Conservation (phyloP, 1,284 basidiomycete species). For the Porogramme epimiltina region DNA sequence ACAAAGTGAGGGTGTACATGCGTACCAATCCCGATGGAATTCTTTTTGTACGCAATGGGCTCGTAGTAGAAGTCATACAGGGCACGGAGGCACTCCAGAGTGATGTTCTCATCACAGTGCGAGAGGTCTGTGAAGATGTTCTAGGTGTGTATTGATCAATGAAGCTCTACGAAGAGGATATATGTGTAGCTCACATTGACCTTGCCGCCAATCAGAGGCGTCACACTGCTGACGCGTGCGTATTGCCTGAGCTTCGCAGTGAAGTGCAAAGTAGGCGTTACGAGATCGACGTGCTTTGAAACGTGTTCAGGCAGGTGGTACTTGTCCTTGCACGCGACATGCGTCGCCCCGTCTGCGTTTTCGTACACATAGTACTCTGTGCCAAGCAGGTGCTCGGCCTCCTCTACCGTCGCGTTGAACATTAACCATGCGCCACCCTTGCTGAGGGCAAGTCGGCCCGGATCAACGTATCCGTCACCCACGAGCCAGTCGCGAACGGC, state of each 20-base stretch:
- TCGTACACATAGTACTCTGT: conserved; percentile 49
- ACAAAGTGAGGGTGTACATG: neutral
- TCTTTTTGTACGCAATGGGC: conserved; percentile 42
- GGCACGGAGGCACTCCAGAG: conserved; percentile 52
- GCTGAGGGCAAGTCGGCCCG: conserved; percentile 36
- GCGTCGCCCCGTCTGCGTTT: conserved; percentile 28
- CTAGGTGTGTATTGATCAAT: conserved; percentile 2
- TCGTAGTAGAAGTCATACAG: conserved; percentile 54
- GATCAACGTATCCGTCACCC: conserved; percentile 34
- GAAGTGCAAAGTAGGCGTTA: conserved; percentile 29
- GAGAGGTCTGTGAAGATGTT: conserved; percentile 12
- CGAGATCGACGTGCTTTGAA: conserved; percentile 24
- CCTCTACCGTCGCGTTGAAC: conserved; percentile 44
- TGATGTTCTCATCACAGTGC: conserved; percentile 45
- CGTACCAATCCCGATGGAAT: conserved; percentile 50
- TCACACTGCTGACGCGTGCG: conserved; percentile 12
- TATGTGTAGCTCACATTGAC: conserved; percentile 40
- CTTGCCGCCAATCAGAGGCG: conserved; percentile 39
- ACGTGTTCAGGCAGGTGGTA: conserved; percentile 26
- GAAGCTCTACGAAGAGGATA: no score
- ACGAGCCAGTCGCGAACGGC: conserved; percentile 45
- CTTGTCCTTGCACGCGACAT: conserved; percentile 20
- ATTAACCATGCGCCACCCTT: conserved; percentile 43
- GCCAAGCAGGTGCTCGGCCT: conserved; percentile 46
- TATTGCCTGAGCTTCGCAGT: conserved; percentile 9